A percentile compares a stretch with the other conserved stretches of the same genome.
phyloP scores from a whole-genome alignment of 2,329 filamentous ascomycete species.

The Westerdykella aurantiaca region DNA sequence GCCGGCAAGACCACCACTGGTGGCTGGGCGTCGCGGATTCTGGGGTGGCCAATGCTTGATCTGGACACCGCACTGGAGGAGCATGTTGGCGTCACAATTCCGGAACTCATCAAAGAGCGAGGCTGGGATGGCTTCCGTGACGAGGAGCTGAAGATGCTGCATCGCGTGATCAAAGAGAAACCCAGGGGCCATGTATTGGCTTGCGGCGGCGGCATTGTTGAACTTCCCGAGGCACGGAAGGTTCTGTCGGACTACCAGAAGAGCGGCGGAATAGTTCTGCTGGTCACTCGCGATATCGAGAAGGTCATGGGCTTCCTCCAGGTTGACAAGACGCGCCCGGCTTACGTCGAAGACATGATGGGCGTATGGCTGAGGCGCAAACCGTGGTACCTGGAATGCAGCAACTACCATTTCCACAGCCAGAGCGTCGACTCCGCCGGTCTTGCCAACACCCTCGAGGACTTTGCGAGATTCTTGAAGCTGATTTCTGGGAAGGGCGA shows the following conservation, averaged over 20 bases:
- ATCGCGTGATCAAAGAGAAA: constrained; percentile 67
- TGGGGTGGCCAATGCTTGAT: constrained; percentile 75
- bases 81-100: constrained; percentile 68
- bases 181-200: constrained; percentile 76
- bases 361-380: constrained; percentile 84
- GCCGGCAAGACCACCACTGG: constrained; percentile 95
- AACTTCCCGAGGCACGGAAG: constrained; percentile 72
- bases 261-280: constrained; percentile 73
- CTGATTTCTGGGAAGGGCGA: constrained; percentile 58
- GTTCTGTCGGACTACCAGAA: constrained; percentile 68
- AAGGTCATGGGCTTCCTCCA: constrained; percentile 84
- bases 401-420: constrained; percentile 89
- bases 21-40: constrained; percentile 69
- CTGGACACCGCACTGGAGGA: constrained; percentile 82
- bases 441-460: constrained; percentile 52
- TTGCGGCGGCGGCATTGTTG: constrained; percentile 89
- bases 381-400: constrained; percentile 86
- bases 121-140: constrained; percentile 88
- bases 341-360: constrained; percentile 88
- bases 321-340: constrained; percentile 82
- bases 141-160: constrained; percentile 69
- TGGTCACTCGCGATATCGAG: constrained; percentile 81
- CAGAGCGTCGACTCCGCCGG: constrained; percentile 53
- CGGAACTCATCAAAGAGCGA: constrained; percentile 69
- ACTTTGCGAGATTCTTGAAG: constrained; percentile 68